A percentile compares a stretch with the other conserved stretches of the same genome.
These are phyloP conservation scores for Sinapis alba DNA, from an alignment of 441 rosid genomes.

Conservation along the genomic window DNA sequence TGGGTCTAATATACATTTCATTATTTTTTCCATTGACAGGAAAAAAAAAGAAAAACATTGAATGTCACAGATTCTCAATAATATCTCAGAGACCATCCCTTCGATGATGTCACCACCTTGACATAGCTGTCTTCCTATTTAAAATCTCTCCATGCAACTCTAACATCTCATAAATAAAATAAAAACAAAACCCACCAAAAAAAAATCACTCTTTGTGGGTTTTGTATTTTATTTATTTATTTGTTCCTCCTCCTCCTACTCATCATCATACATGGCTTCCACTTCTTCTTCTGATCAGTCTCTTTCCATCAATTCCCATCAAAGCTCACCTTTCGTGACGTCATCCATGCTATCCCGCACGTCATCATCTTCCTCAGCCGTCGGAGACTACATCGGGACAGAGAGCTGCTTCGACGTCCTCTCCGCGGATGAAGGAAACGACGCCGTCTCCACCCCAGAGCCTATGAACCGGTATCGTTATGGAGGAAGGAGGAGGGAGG, in stretches of 20 bases:
- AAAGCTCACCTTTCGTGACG: conserved; percentile 18
- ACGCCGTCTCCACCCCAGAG: not conserved
- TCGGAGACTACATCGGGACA: conserved; percentile 65
- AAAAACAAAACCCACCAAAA: conserved; percentile 20
- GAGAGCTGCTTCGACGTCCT: conserved; percentile 64
- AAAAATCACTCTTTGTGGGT: conserved; percentile 14
- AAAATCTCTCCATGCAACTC: conserved; percentile 42
- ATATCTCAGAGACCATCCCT: conserved; percentile 39
- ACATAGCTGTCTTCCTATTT: conserved; percentile 44
- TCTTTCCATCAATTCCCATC: conserved; percentile 26
- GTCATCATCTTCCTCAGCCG: conserved; percentile 41
- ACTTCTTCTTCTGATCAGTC: conserved; percentile 26
- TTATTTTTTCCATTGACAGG: conserved; percentile 31
- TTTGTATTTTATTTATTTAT: conserved; percentile 28
- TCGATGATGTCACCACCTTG: conserved; percentile 30
- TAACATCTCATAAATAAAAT: not conserved
- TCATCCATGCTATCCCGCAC: conserved; percentile 38
- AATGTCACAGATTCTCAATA: conserved; percentile 40
- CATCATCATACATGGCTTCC: conserved; percentile 30
- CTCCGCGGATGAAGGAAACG: conserved; percentile 31
- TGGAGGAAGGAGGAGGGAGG: conserved; percentile 37
- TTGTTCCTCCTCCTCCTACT: conserved; percentile 9
- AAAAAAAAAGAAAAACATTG: conserved; percentile 17
- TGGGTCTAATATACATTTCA: conserved; percentile 23
- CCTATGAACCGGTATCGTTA: conserved; percentile 1